A percentile compares a stretch with the other conserved stretches of the same genome.
Conservation (phyloP, 1,284 basidiomycete genomes). For the Apiotrichum sp. region DNA sequence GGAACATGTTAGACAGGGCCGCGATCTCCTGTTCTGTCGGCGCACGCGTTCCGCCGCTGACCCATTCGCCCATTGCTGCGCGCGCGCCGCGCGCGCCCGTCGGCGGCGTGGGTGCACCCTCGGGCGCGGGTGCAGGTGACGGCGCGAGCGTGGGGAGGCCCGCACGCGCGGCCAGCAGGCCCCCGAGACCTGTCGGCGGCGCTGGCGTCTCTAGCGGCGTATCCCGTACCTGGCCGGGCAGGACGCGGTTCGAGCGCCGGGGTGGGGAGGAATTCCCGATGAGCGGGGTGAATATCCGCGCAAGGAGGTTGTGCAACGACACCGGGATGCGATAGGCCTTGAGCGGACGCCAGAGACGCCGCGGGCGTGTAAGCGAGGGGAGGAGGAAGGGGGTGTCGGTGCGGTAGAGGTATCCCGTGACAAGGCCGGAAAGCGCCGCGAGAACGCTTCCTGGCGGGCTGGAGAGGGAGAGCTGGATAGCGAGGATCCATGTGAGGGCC, state of each 20-base stretch:
- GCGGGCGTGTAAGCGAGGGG: conserved; percentile 25
- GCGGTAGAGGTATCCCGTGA: conserved; percentile 69
- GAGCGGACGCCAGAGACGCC: conserved; percentile 47
- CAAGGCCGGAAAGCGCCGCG: conserved; percentile 58
- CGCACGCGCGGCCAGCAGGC: conserved; percentile 14
- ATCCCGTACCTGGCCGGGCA: conserved; percentile 52
- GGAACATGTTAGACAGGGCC: conserved; percentile 68
- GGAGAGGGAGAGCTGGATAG: conserved; percentile 62
- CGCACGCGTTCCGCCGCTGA: conserved; percentile 59
- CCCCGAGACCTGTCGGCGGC: conserved; percentile 4
- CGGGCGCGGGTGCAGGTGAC: not conserved
- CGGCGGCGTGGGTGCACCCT: not conserved
- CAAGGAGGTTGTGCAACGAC: conserved; percentile 53
- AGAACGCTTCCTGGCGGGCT: conserved; percentile 60
- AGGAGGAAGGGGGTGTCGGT: conserved; percentile 59
- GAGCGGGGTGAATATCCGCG: conserved; percentile 57
- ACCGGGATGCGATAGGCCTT: conserved; percentile 67
- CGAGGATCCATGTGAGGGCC: conserved; percentile 61
- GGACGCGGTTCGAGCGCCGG: conserved; percentile 54
- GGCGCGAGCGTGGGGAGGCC: conserved; percentile 6
- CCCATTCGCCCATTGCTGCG: conserved; percentile 70
- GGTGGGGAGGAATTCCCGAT: conserved; percentile 58
- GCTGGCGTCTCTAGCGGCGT: conserved; percentile 1
- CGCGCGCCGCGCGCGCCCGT: conserved; percentile 26
- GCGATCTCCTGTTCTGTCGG: conserved; percentile 68